Evolutionary conservation across 768 basidiomycete species (phyloP).

Genomic region (Trametes villosa): DNA sequence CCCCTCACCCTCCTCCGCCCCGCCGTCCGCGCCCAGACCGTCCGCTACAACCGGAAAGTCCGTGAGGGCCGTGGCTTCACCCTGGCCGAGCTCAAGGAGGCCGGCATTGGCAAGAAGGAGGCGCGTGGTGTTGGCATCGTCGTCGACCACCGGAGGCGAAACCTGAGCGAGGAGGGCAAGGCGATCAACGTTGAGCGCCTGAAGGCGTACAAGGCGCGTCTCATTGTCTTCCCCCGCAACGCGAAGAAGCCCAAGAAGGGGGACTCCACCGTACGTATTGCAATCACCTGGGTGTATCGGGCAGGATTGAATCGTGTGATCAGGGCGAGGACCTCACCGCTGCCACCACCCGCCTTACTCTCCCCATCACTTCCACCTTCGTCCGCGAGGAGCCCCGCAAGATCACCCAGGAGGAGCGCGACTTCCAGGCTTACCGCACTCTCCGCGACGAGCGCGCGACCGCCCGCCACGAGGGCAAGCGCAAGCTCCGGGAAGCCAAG

Average conservation of each 20-base stretch:
- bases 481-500: slow-evolving; percentile 87
- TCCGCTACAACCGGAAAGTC: slow-evolving; percentile 97
- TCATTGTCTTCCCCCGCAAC: slow-evolving; percentile 98
- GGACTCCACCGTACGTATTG: slow-evolving; percentile 78
- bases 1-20: slow-evolving; percentile 92
- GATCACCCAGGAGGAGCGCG: slow-evolving; percentile 89
- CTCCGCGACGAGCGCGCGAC: slow-evolving; percentile 85
- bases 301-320: slow-evolving; percentile 17
- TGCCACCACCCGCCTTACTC: slow-evolving; percentile 66
- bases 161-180: slow-evolving; percentile 96
- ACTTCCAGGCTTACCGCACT: slow-evolving; percentile 86
- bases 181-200: slow-evolving; percentile 92
- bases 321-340: slow-evolving; percentile 86
- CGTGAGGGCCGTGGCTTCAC: slow-evolving; percentile 98
- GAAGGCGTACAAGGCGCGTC: slow-evolving; percentile 87
- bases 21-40: slow-evolving; percentile 93
- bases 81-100: slow-evolving; percentile 91
- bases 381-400: slow-evolving; percentile 86
- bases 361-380: slow-evolving; percentile 71
- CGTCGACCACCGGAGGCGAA: slow-evolving; percentile 96
- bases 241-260: slow-evolving; percentile 94
- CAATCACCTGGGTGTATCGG: neutral
- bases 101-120: slow-evolving; percentile 92
- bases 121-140: slow-evolving; percentile 92
- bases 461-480: slow-evolving; percentile 82